Base-by-base conservation (phyloP, 192 early-diverging fungal genomes). In the Lobosporangium transversale region DNA sequence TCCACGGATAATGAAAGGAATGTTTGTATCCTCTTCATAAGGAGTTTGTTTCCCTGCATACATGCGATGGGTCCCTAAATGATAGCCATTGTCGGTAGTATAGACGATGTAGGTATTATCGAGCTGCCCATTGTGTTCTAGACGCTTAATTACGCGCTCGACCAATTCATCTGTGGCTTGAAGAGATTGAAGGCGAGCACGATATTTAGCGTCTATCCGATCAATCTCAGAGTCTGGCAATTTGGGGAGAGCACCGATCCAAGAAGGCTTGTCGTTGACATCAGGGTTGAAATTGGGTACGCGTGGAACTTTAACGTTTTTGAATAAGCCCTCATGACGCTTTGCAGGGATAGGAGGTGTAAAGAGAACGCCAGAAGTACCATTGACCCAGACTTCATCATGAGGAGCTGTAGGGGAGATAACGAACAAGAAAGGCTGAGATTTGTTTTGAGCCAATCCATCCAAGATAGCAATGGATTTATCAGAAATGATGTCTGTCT, bases 21-120 rank as follows among this genome's bases (percentile, higher is more conserved):
- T 81, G 54, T 88, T 86, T 36, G 89, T 85, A 54, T 91, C 89
- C 56, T 89, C 87, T 66, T 91, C 88, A 54, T 83, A 82, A 21
- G 84, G 81, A 10, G 85, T 82, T 29, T 81, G 79, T 55, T 91
- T 91, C n/a, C 89, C 90, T 12, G 85, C 81, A 20, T 79, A 80
- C 26, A 87, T 71, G 18, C 88, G 85, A 47, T 90, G 89, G 18
- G 84, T 80, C 5, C 90, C 90, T 18, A 91, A 60, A 57, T 91
- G 90, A 54, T 88, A 91, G 20, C 90, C 90, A 56, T 91, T 91
- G 52, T 91, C 90, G 18, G 86, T 76, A 1, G 85, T 84, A 58
- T 90, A 91, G 58, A 91, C 67, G 20, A 91, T 70, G 45, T 85
- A 86, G 14, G 87, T 88, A 62, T 90, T 87, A 48, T 88, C 88